Evolutionary conservation across 441 rosid species (phyloP).

Genomic region (Biscutella laevigata): DNA sequence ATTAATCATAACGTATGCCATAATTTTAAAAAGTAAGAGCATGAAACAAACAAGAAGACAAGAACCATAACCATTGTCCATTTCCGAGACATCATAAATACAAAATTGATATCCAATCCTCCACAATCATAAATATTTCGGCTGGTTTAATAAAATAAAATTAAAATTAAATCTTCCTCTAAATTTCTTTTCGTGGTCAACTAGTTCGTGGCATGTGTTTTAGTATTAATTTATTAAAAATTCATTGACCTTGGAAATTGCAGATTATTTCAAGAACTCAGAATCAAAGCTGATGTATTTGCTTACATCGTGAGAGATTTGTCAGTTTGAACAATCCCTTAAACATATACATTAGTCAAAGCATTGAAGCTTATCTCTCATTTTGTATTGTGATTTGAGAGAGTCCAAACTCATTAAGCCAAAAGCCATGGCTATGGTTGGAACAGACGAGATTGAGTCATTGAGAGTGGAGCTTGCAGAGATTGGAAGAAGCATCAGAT

Average conservation of each 20-base stretch:
- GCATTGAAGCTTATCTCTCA: neutral
- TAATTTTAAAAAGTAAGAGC: neutral
- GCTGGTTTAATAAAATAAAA: neutral
- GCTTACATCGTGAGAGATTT: slow-evolving; percentile 31
- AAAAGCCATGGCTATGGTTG: slow-evolving; percentile 34
- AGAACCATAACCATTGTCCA: slow-evolving; percentile 9
- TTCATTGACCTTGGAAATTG: neutral
- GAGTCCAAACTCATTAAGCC: slow-evolving; percentile 9
- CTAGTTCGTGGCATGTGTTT: neutral
- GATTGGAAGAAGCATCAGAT: slow-evolving; percentile 45
- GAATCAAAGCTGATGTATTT: slow-evolving; percentile 24
- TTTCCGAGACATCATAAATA: slow-evolving; percentile 10
- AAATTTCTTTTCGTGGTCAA: no score
- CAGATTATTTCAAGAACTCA: slow-evolving; percentile 2
- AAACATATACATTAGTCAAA: neutral
- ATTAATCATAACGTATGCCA: neutral
- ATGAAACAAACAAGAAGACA: slow-evolving; percentile 8
- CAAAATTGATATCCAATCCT: neutral
- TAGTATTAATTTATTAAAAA: neutral
- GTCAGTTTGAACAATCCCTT: neutral
- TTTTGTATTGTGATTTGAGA: neutral
- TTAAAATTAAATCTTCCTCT: neutral
- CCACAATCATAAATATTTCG: slow-evolving; percentile 13
- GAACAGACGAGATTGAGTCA: slow-evolving; percentile 43
- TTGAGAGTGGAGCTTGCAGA: slow-evolving; percentile 36